These are phyloP conservation scores for Calonectria hawksworthii DNA, from an alignment of 2,329 filamentous ascomycete species.

Conservation along the genomic window DNA sequence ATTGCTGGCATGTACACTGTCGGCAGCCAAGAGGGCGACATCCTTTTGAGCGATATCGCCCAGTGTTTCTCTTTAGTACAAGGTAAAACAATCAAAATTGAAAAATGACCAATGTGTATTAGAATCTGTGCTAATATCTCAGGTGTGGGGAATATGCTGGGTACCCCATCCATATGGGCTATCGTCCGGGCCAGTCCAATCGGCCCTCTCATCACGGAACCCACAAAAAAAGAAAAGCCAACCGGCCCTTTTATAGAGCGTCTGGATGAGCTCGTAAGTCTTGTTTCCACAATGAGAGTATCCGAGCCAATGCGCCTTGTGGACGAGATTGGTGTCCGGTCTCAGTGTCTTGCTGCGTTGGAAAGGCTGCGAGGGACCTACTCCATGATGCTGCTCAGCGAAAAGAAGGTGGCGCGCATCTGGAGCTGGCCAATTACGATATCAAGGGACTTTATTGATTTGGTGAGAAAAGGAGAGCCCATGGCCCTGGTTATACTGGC, in stretches of 20 bases:
- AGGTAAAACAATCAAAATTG: not conserved
- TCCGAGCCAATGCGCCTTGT: not conserved
- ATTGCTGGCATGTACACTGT: not conserved
- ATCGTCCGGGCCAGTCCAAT: not conserved
- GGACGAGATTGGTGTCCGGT: not conserved
- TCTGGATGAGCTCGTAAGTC: not conserved
- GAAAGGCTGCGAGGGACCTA: not conserved
- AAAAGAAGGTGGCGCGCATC: not conserved
- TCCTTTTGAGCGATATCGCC: not conserved
- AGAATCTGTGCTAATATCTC: not conserved
- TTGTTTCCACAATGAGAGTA: not conserved
- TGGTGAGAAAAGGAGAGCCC: not conserved
- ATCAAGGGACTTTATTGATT: not conserved
- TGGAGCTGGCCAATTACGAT: not conserved
- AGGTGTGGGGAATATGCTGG: not conserved
- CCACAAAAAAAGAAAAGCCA: not conserved
- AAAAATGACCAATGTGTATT: not conserved
- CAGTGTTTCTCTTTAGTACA: not conserved
- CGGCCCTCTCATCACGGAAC: not conserved
- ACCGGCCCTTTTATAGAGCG: not conserved
- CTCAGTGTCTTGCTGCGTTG: not conserved
- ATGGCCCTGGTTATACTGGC: not conserved
- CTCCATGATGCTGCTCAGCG: not conserved
- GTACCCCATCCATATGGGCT: not conserved
- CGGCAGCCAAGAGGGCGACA: not conserved